phyloP scores from a whole-genome alignment of 208 protist genomes.

The Jaenimonas drosophilae region DNA sequence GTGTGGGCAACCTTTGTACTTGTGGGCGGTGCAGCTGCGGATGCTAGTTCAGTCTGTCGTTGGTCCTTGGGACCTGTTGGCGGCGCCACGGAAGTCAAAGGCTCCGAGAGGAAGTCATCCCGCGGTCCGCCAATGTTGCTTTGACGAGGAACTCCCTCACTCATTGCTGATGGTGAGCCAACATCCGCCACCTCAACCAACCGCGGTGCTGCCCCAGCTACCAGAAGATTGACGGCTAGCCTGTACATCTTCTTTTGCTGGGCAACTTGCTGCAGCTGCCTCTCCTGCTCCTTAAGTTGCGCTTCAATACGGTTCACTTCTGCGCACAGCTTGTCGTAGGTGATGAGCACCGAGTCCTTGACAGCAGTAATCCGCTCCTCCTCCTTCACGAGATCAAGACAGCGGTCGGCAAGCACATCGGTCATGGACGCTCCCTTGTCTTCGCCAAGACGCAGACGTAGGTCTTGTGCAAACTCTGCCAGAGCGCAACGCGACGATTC shows the following conservation, averaged over 20 bases:
- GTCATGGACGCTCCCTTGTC: constrained; percentile 14
- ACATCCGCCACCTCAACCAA: constrained; percentile 18
- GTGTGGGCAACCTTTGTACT: too few species aligned
- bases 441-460: constrained; percentile 17
- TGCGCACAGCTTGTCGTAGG: constrained; percentile 70
- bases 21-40: too few species aligned
- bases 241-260: constrained; percentile 74
- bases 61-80: too few species aligned
- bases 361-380: constrained; percentile 52
- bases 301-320: constrained; percentile 73
- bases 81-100: too few species aligned
- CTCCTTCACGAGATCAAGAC: constrained; percentile 41
- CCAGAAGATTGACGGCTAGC: constrained; percentile 57
- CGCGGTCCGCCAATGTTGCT: too few species aligned
- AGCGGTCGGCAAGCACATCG: constrained; percentile 53
- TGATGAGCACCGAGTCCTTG: constrained; percentile 28
- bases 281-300: constrained; percentile 55
- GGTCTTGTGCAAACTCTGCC: constrained; percentile 38
- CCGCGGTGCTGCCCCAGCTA: constrained; percentile 44
- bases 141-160: too few species aligned
- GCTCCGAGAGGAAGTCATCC: too few species aligned
- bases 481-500: too few species aligned
- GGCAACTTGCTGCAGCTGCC: constrained; percentile 33
- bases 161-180: too few species aligned
- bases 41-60: too few species aligned